These are phyloP conservation scores for Colletotrichum brevisporum DNA, from an alignment of 2,329 filamentous ascomycete genomes.

Conservation along the genomic window DNA sequence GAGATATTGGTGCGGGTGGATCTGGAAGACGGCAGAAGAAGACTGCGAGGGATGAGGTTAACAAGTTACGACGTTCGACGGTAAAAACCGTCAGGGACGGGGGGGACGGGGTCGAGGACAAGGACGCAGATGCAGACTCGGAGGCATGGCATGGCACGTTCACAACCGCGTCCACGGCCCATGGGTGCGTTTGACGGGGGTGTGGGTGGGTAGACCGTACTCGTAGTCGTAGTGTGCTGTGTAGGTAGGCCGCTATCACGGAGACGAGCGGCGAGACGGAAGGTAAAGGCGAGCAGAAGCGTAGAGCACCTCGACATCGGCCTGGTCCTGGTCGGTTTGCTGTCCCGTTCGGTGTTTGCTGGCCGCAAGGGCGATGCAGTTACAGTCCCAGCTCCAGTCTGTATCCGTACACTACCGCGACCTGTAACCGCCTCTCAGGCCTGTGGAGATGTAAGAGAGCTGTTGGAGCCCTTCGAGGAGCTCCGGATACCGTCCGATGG, in stretches of 20 bases:
- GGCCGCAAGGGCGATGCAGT: slow-evolving; percentile 34
- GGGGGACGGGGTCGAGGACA: slow-evolving; percentile 9
- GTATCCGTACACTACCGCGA: no score
- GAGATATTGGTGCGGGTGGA: slow-evolving; percentile 37
- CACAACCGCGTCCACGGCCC: not conserved
- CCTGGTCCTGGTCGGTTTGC: slow-evolving; percentile 18
- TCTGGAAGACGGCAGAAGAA: slow-evolving; percentile 35
- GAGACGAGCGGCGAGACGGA: no score
- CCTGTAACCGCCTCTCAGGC: no score
- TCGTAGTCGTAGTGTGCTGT: no score
- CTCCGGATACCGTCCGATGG: slow-evolving; percentile 16
- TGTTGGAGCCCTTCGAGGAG: not conserved
- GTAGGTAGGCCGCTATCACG: no score
- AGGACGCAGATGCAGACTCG: not conserved
- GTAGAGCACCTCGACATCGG: no score
- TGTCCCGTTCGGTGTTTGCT: slow-evolving; percentile 27
- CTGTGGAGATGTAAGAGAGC: no score
- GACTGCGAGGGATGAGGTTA: not conserved
- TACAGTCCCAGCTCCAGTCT: not conserved
- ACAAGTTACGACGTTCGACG: no score
- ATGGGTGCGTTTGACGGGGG: slow-evolving; percentile 26
- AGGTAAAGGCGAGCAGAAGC: no score
- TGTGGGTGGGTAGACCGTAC: not conserved
- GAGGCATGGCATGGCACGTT: slow-evolving; percentile 1
- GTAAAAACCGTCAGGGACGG: no score